Evolutionary conservation across 2,329 filamentous ascomycete species (phyloP).

Genomic region (Aureobasidium zeae): DNA sequence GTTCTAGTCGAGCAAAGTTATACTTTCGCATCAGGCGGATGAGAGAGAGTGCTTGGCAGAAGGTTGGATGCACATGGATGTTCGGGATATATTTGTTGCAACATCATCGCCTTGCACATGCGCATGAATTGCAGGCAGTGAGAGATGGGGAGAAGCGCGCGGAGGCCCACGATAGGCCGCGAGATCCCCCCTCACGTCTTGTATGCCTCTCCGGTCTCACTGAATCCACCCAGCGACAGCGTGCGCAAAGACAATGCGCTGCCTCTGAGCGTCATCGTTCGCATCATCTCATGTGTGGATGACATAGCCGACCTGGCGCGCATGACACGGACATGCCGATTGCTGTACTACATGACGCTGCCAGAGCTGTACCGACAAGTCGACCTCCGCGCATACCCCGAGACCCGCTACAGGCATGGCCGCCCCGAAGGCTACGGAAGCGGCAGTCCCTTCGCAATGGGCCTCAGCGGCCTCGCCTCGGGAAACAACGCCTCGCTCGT

Average conservation of each 20-base stretch:
- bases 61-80: too few species aligned
- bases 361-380: slow-evolving; percentile 52
- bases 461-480: slow-evolving; percentile 52
- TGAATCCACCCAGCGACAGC: background rate
- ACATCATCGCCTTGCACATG: too few species aligned
- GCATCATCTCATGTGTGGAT: slow-evolving; percentile 49
- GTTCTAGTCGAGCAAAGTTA: too few species aligned
- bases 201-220: slow-evolving; percentile 8
- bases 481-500: slow-evolving; percentile 46
- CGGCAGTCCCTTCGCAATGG: slow-evolving; percentile 55
- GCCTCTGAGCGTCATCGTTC: slow-evolving; percentile 50
- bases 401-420: slow-evolving; percentile 50
- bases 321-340: slow-evolving; percentile 50
- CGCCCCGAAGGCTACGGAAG: slow-evolving; percentile 52
- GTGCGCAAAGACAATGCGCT: slow-evolving; percentile 25
- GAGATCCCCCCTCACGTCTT: slow-evolving; percentile 14
- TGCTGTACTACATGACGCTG: slow-evolving; percentile 56
- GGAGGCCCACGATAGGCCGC: background rate
- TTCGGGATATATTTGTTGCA: too few species aligned
- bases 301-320: slow-evolving; percentile 50
- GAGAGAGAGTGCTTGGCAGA: too few species aligned
- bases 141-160: background rate
- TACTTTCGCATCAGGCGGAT: too few species aligned
- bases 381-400: slow-evolving; percentile 48
- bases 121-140: too few species aligned